A percentile compares a stretch with the other conserved stretches of the same genome.
Conservation (phyloP, 495 filamentous ascomycete genomes). For the Tuber magnatum region DNA sequence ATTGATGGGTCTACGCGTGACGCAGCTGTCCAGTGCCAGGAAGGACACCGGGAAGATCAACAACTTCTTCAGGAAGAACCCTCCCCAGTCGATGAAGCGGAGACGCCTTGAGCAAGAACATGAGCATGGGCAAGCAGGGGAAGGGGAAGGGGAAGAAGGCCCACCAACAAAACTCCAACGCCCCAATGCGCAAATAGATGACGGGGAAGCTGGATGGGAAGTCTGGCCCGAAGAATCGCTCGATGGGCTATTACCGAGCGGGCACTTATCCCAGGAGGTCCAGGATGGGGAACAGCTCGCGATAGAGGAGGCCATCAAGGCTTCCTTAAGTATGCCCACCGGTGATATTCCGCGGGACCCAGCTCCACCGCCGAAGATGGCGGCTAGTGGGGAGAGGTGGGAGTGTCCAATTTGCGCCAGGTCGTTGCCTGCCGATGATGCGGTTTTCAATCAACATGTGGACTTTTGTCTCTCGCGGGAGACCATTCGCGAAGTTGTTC, state of each 20-base stretch:
- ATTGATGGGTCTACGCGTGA: slow-evolving; percentile 81
- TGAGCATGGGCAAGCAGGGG: neutral
- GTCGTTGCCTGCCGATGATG: slow-evolving; percentile 67
- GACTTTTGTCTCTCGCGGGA: slow-evolving; percentile 83
- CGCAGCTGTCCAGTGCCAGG: slow-evolving; percentile 76
- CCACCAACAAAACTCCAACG: neutral
- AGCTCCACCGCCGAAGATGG: slow-evolving; percentile 23
- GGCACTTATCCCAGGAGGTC: slow-evolving; percentile 14
- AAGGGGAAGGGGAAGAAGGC: neutral
- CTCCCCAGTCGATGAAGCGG: slow-evolving; percentile 19
- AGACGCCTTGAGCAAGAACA: slow-evolving; percentile 6
- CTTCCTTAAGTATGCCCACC: slow-evolving; percentile 23
- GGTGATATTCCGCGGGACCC: neutral
- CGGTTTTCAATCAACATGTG: slow-evolving; percentile 82
- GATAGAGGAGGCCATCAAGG: neutral
- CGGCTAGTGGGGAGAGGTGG: slow-evolving; percentile 53
- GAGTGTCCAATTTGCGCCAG: slow-evolving; percentile 77
- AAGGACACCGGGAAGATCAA: slow-evolving; percentile 53
- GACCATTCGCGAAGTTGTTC: slow-evolving; percentile 74
- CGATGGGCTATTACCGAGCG: slow-evolving; percentile 42
- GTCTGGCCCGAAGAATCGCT: slow-evolving; percentile 64
- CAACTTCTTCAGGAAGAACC: slow-evolving; percentile 57
- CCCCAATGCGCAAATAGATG: slow-evolving; percentile 7
- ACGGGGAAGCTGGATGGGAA: slow-evolving; percentile 53
- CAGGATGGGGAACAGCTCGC: slow-evolving; percentile 21